Evolutionary conservation across 345 rosid species (phyloP), one percentile per base, ranked within the genome.

Genomic region (Anastatica hierochuntica): DNA sequence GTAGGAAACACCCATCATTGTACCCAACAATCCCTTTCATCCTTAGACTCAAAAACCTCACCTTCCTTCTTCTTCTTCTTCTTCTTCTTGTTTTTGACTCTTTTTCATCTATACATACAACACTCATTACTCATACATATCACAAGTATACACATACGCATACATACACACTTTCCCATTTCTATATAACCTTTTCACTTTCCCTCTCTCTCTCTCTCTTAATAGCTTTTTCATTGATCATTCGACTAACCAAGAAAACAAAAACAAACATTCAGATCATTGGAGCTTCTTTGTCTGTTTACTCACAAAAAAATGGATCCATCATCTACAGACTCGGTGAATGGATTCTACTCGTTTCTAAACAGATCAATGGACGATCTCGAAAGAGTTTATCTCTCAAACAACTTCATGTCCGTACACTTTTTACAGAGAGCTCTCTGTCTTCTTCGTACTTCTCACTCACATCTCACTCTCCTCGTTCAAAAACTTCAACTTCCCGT

Each of bases 1-100:
- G 55, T 64, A 78, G 94, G 95, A 83, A 85, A 81, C 97, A 85
- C 78, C 70, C 88, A 85, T 89, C 89, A 89, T 89, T 89, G 87
- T 83, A 66, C 85, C 83, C 87, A 79, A 87, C 77, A 79, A 79
- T 84, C 78, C 60, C 83, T 81, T 81, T 67, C 71, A 59, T 34
- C 50, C 60, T 38, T 45, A 29, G 64, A 58, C 50, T 29, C 42
- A 45, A 50, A 57, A 50, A 50, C 48, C 45, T 50, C 54, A 35
- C 10, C 43, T 44, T 59, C 70, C n/a, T n/a, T n/a, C n/a, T n/a
- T n/a, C n/a, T n/a, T n/a, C n/a, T n/a, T n/a, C n/a, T n/a, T n/a
- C n/a, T n/a, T n/a, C n/a, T n/a, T n/a, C n/a, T n/a, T n/a, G n/a
- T n/a, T n/a, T n/a, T n/a, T n/a, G n/a, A n/a, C n/a, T n/a, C n/a